Base-by-base conservation (phyloP, 2,329 filamentous ascomycete species). In the Fusarium continuum region DNA sequence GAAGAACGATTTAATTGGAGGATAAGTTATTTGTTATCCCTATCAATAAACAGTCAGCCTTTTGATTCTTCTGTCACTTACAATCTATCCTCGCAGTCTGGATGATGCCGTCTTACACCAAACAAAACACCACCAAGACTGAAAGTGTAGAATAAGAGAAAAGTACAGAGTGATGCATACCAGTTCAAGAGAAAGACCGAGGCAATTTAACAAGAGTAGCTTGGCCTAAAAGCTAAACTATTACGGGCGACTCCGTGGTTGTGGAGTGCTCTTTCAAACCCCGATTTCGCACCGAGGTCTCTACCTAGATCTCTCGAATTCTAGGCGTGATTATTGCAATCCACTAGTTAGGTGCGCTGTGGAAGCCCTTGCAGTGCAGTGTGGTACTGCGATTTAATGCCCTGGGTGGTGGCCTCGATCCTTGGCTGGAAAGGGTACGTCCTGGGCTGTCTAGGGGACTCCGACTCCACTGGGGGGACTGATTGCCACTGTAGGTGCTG, bases 281-380 rank as follows among this genome's bases (percentile, higher is more conserved):
- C 62, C 62, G 63, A 65, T 64, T 63, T 66, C 63, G 63, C 58
- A 48, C 62, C 58, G 58, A 64, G 43, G 29, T 28, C 47, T 58
- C 50, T 57, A 26, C 19, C 49, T 19, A 45, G 41, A 55, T 46
- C 46, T 53, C 31, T 58, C 8, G 17, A 39, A 22, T 63, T 55
- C 56, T 31, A 49, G 26, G 32, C 20, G 28, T 32, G n/a, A n/a
- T 34, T 49, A 39, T 36, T 43, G 41, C 22, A 54, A 25, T 29
- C 46, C 41, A 51, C 29, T 55, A 44, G 20, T 28, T 51, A 32
- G 31, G 28, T 44, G 56, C 40, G 41, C 43, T 46, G 47, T 22
- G 19, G 44, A 44, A 38, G 40, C 39, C 35, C 43, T 32, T 22
- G 29, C 16, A 36, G 43, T 58, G 53, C 48, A 35, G 20, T 45